Conservation (phyloP, 2,329 filamentous ascomycete genomes). For the Fusarium sp. region DNA sequence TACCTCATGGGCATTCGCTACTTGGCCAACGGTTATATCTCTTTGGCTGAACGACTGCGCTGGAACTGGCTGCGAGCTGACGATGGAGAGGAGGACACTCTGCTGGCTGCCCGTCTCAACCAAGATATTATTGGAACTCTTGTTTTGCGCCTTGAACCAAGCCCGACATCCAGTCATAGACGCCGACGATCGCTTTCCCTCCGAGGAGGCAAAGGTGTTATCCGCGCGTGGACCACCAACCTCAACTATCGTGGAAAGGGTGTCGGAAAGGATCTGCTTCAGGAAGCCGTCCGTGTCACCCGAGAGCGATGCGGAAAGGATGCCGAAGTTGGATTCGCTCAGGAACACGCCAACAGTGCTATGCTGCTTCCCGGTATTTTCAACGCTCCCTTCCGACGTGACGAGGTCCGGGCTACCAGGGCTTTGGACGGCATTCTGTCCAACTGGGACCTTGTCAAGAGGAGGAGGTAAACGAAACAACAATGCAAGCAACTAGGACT, state of each 20-base stretch:
- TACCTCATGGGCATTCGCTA: slow-evolving; percentile 73
- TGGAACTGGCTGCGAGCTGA: slow-evolving; percentile 70
- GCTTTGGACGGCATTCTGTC: slow-evolving; percentile 65
- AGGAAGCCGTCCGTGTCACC: slow-evolving; percentile 77
- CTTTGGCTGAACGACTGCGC: slow-evolving; percentile 70
- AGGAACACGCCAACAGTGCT: slow-evolving; percentile 80
- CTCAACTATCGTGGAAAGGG: slow-evolving; percentile 77
- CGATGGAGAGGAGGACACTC: slow-evolving; percentile 64
- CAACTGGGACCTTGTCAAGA: slow-evolving; percentile 62
- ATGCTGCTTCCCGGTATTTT: slow-evolving; percentile 74
- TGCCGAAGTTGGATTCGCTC: slow-evolving; percentile 77
- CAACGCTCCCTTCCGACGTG: slow-evolving; percentile 70
- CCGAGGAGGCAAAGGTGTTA: slow-evolving; percentile 74
- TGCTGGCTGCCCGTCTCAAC: slow-evolving; percentile 77
- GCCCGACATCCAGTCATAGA: slow-evolving; percentile 49
- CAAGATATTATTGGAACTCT: slow-evolving; percentile 77
- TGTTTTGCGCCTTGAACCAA: slow-evolving; percentile 74
- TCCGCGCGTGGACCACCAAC: slow-evolving; percentile 86
- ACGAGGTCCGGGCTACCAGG: slow-evolving; percentile 69
- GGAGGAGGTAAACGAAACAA: slow-evolving; percentile 58
- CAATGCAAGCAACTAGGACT: background rate
- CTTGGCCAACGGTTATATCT: slow-evolving; percentile 72
- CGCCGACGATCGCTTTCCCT: slow-evolving; percentile 57
- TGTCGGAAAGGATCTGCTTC: slow-evolving; percentile 78
- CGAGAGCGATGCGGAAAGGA: slow-evolving; percentile 77